phyloP scores from a whole-genome alignment of 129 eudicot species.

The Scalesia atractyloides region DNA sequence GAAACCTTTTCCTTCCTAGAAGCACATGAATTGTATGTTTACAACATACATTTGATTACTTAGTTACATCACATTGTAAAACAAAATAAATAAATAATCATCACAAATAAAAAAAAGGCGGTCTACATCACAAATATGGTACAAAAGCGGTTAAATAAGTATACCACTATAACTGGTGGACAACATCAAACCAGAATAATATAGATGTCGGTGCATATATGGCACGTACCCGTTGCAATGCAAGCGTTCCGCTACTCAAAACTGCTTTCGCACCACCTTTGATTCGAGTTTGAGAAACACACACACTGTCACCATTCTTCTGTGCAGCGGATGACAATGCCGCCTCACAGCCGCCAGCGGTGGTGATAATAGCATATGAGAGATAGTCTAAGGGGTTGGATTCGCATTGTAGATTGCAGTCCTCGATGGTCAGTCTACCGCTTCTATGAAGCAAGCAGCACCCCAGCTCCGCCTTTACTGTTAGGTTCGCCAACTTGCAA shows the following conservation, averaged over 20 bases:
- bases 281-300: conserved; percentile 79
- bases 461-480: conserved; percentile 89
- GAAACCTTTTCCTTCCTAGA: no score
- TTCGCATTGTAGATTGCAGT: conserved; percentile 90
- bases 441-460: conserved; percentile 97
- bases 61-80: not conserved
- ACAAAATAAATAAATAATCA: conserved; percentile 4
- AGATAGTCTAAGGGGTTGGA: conserved; percentile 85
- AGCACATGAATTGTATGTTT: not conserved
- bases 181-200: conserved; percentile 93
- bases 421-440: conserved; percentile 81
- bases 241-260: conserved; percentile 78
- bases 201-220: conserved; percentile 71
- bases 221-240: conserved; percentile 78
- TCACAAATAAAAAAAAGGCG: conserved; percentile 20
- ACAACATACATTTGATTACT: not conserved
- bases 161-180: conserved; percentile 36
- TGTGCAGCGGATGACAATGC: conserved; percentile 37
- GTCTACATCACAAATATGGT: conserved; percentile 24
- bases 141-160: not conserved
- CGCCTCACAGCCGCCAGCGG: conserved; percentile 49
- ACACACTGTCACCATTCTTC: conserved; percentile 58
- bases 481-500: conserved; percentile 83
- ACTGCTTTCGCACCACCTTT: conserved; percentile 97
- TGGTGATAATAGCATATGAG: conserved; percentile 81